These are phyloP conservation scores for Pugionium dolabratum DNA, from an alignment of 345 rosid species.

Conservation along the genomic window DNA sequence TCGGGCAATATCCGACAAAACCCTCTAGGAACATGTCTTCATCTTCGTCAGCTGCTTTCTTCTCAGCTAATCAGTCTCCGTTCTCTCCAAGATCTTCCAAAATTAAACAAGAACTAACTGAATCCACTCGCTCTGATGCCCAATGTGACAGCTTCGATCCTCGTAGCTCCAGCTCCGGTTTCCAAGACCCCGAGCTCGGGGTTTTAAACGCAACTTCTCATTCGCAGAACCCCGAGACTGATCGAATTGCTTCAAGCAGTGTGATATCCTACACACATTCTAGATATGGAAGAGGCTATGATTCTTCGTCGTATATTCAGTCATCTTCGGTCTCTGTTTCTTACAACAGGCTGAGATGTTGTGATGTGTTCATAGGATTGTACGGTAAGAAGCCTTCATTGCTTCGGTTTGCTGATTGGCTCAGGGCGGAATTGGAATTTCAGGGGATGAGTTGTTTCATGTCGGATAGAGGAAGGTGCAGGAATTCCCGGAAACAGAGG, in stretches of 20 bases:
- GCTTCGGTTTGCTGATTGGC: conserved; percentile 81
- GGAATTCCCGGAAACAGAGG: conserved; percentile 68
- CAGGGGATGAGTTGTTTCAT: conserved; percentile 93
- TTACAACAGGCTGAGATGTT: conserved; percentile 67
- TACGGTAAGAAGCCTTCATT: conserved; percentile 77
- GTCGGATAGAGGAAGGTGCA: conserved; percentile 75
- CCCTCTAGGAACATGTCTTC: conserved; percentile 78
- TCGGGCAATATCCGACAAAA: conserved; percentile 51
- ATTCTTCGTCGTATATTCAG: conserved; percentile 50
- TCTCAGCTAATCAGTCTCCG: conserved; percentile 93
- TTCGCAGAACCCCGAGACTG: too few species aligned
- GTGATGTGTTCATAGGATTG: conserved; percentile 81
- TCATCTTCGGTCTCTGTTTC: conserved; percentile 61
- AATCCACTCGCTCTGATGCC: conserved; percentile 66
- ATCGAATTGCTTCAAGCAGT: conserved; percentile 46
- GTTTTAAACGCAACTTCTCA: neutral
- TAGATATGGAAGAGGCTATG: conserved; percentile 42
- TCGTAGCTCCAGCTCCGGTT: conserved; percentile 56
- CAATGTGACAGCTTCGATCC: conserved; percentile 61
- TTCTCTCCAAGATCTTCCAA: conserved; percentile 86
- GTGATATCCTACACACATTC: conserved; percentile 53
- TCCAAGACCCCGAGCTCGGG: conserved; percentile 46
- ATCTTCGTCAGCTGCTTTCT: conserved; percentile 81
- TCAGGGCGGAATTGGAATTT: conserved; percentile 81
- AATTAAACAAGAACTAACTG: conserved; percentile 52